Evolutionary conservation across 2,329 filamentous ascomycete species (phyloP).

Genomic region (Alternaria viburni): DNA sequence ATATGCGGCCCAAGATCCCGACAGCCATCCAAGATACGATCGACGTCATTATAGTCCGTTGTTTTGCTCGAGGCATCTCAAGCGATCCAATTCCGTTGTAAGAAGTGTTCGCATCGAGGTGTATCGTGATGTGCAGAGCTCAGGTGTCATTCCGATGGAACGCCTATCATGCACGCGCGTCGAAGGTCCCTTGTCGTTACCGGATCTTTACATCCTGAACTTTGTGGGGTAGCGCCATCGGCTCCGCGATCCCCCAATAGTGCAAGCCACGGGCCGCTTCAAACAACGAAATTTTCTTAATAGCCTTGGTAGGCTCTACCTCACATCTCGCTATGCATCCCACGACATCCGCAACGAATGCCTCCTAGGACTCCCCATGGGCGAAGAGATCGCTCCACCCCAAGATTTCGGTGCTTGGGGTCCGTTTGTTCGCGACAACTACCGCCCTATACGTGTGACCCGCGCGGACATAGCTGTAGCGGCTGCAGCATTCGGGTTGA

Average conservation of each 20-base stretch:
- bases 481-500: slow-evolving; percentile 24
- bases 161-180: neutral
- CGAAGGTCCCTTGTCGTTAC: neutral
- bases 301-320: neutral
- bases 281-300: neutral
- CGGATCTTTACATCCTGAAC: neutral
- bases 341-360: neutral
- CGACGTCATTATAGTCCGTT: neutral
- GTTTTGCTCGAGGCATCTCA: neutral
- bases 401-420: slow-evolving; percentile 31
- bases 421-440: slow-evolving; percentile 32
- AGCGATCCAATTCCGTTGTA: neutral
- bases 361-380: slow-evolving; percentile 10
- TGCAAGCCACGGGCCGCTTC: neutral
- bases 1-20: neutral
- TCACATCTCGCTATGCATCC: neutral
- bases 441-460: slow-evolving; percentile 23
- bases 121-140: neutral
- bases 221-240: slow-evolving; percentile 6
- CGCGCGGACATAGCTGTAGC: slow-evolving; percentile 26
- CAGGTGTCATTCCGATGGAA: neutral
- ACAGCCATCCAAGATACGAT: neutral
- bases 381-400: slow-evolving; percentile 18
- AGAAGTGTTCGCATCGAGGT: neutral
- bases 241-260: slow-evolving; percentile 2